Percentiles rank a stretch among this genome's conserved stretches.
Conservation (phyloP, 164 flowering plant species). For the Buxus sempervirens region DNA sequence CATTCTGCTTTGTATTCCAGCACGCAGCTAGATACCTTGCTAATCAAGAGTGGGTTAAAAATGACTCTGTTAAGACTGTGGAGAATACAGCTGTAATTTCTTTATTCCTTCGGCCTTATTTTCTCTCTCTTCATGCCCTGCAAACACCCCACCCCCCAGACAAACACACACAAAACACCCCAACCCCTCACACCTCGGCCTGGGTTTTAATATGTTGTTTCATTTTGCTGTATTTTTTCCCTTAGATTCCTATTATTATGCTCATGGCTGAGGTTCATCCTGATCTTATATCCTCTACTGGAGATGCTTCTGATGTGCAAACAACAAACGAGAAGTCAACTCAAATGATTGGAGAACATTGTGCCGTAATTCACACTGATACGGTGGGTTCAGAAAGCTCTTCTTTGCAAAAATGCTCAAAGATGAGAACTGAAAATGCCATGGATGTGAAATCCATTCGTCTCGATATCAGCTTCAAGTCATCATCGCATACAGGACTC, state of each 20-base stretch:
- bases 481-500: conserved; percentile 91
- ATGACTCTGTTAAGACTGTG: conserved; percentile 88
- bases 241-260: conserved; percentile 92
- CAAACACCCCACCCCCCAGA: too few relatives aligned
- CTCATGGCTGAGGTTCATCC: conserved; percentile 90
- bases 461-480: conserved; percentile 92
- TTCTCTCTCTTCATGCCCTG: too few relatives aligned
- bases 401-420: conserved; percentile 31
- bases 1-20: conserved; percentile 39
- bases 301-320: conserved; percentile 31
- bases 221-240: conserved; percentile 1
- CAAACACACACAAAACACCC: too few relatives aligned
- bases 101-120: conserved; percentile 4
- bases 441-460: conserved; percentile 64
- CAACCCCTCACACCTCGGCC: too few relatives aligned
- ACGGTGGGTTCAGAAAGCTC: conserved; percentile 31
- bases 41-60: conserved; percentile 98
- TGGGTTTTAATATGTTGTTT: conserved; percentile 8
- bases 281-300: conserved; percentile 47
- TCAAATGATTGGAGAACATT: conserved; percentile 31
- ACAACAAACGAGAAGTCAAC: conserved; percentile 39
- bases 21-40: conserved; percentile 99
- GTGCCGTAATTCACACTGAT: conserved; percentile 21
- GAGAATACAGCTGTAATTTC: conserved; percentile 92
- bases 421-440: conserved; percentile 19